These are phyloP conservation scores for Fusarium agapanthi DNA, from an alignment of 2,329 filamentous ascomycete species.

Conservation along the genomic window DNA sequence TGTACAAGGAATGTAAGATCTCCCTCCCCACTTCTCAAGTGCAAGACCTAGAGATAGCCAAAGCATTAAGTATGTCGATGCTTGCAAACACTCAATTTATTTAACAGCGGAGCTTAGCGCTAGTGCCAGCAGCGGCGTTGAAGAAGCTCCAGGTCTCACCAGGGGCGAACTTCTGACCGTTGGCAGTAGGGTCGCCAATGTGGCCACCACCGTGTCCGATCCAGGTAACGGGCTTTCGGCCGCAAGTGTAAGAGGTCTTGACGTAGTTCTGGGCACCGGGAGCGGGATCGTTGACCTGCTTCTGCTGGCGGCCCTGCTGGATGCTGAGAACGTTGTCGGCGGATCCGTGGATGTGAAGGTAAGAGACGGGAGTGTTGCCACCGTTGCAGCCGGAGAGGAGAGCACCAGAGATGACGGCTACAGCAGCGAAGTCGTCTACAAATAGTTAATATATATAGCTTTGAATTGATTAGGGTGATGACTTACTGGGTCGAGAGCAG, in stretches of 20 bases:
- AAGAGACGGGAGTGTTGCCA: slow-evolving; percentile 51
- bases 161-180: slow-evolving; percentile 31
- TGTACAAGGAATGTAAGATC: slow-evolving; percentile 8
- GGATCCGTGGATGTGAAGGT: slow-evolving; percentile 52
- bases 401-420: slow-evolving; percentile 48
- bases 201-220: slow-evolving; percentile 43
- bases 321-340: slow-evolving; percentile 50
- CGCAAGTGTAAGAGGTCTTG: slow-evolving; percentile 43
- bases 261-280: slow-evolving; percentile 29
- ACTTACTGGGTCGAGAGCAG: slow-evolving; percentile 48
- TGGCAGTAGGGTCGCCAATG: slow-evolving; percentile 30
- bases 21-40: background rate
- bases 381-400: slow-evolving; percentile 48
- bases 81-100: background rate
- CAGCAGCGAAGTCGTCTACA: slow-evolving; percentile 47
- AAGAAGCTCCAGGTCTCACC: slow-evolving; percentile 42
- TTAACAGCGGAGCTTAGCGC: slow-evolving; percentile 5
- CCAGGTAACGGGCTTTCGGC: slow-evolving; percentile 43
- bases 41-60: background rate
- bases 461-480: fast-evolving
- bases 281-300: slow-evolving; percentile 35
- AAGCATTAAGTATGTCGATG: no score
- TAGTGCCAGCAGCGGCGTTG: slow-evolving; percentile 9
- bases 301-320: slow-evolving; percentile 41
- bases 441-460: background rate